Conservation (phyloP, 2,329 filamentous ascomycete species). For the Dryadomyces quercivorus region DNA sequence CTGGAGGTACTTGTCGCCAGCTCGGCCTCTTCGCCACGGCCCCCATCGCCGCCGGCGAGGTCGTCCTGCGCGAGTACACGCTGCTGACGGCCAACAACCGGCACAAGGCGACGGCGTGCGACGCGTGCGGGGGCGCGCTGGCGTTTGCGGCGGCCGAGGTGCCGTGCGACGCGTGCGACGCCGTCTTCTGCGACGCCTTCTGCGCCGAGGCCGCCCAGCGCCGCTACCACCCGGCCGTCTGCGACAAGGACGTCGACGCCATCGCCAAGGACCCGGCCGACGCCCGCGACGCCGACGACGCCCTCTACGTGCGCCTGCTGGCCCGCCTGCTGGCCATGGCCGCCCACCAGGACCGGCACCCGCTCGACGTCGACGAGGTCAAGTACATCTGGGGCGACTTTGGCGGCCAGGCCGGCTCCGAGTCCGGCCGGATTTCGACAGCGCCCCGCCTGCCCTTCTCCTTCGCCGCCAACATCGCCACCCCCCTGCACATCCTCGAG, state of each 20-base stretch:
- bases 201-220: constrained; percentile 46
- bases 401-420: constrained; percentile 16
- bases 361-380: constrained; percentile 50
- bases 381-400: constrained; percentile 63
- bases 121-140: constrained; percentile 70
- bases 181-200: constrained; percentile 50
- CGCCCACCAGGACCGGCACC: constrained; percentile 45
- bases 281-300: constrained; percentile 44
- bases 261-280: constrained; percentile 53
- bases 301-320: constrained; percentile 51
- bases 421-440: constrained; percentile 27
- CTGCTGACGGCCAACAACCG: constrained; percentile 82
- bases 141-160: constrained; percentile 39
- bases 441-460: constrained; percentile 61
- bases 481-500: constrained; percentile 65
- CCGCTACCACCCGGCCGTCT: constrained; percentile 52
- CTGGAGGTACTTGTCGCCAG: constrained; percentile 48
- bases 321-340: constrained; percentile 52
- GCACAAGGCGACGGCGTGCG: constrained; percentile 75
- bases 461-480: constrained; percentile 63
- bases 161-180: constrained; percentile 47
- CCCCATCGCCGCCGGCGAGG: constrained; percentile 64
- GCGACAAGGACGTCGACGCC: constrained; percentile 53
- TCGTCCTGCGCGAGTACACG: constrained; percentile 70
- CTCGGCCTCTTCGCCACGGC: constrained; percentile 82